Conservation (phyloP, 805 yeast species). For the Zygosaccharomyces rouxii region DNA sequence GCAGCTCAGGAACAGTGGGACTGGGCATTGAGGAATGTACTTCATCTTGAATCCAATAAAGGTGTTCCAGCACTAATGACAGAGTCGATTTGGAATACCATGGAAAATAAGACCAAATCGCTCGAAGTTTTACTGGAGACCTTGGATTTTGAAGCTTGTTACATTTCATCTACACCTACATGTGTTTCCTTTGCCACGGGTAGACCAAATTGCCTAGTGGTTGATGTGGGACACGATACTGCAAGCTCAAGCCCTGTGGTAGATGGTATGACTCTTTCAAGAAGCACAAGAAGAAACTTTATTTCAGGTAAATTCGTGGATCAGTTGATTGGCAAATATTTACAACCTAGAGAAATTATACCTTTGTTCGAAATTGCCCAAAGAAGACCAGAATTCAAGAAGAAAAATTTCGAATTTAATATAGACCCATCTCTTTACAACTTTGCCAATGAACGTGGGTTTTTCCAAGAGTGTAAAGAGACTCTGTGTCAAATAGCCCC, state of each 20-base stretch:
- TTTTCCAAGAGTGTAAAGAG: conserved; percentile 74
- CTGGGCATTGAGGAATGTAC: conserved; percentile 48
- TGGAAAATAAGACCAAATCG: conserved; percentile 59
- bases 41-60: conserved; percentile 43
- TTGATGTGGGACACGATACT: conserved; percentile 79
- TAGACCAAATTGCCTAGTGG: conserved; percentile 79
- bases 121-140: conserved; percentile 69
- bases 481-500: conserved; percentile 48
- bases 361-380: conserved; percentile 33
- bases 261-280: conserved; percentile 73
- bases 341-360: conserved; percentile 34
- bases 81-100: conserved; percentile 82
- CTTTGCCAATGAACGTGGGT: conserved; percentile 48
- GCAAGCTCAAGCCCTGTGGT: conserved; percentile 75
- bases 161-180: conserved; percentile 76
- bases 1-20: conserved; percentile 71
- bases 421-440: conserved; percentile 49
- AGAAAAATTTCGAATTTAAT: conserved; percentile 22
- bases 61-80: conserved; percentile 67
- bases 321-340: conserved; percentile 26
- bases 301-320: conserved; percentile 66
- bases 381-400: conserved; percentile 31
- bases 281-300: conserved; percentile 64
- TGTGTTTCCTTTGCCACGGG: conserved; percentile 87
- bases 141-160: conserved; percentile 73